These are phyloP conservation scores for Cercospora sp. DNA, from an alignment of 2,329 filamentous ascomycete species.

Conservation along the genomic window DNA sequence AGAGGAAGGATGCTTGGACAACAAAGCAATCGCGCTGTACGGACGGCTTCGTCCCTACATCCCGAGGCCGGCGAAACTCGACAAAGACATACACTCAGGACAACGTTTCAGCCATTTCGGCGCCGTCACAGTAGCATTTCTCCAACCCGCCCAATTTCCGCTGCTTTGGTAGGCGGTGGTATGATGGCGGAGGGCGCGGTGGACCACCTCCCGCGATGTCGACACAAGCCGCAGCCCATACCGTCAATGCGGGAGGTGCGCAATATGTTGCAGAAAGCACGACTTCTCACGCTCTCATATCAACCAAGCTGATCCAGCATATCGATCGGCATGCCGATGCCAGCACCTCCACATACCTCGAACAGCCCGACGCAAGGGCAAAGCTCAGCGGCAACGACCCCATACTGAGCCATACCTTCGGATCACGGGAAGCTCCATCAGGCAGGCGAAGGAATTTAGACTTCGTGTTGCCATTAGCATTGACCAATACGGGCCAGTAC, in stretches of 20 bases:
- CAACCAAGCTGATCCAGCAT: background rate
- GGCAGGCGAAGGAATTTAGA: background rate
- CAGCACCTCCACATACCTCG: background rate
- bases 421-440: background rate
- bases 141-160: background rate
- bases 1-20: background rate
- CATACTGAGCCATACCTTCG: background rate
- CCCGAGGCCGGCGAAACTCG: background rate
- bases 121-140: background rate
- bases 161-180: background rate
- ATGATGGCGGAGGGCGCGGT: background rate
- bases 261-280: background rate
- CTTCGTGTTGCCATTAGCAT: background rate
- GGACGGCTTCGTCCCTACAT: background rate
- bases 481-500: background rate
- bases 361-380: conserved; percentile 5
- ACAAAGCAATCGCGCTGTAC: background rate
- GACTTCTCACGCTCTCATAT: background rate
- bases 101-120: background rate
- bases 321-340: conserved; percentile 9
- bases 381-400: background rate
- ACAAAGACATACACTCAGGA: background rate
- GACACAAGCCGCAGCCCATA: background rate
- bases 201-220: background rate
- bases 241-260: background rate